These are phyloP conservation scores for Auricularia heimuer DNA, from an alignment of 768 basidiomycete genomes.

Conservation along the genomic window DNA sequence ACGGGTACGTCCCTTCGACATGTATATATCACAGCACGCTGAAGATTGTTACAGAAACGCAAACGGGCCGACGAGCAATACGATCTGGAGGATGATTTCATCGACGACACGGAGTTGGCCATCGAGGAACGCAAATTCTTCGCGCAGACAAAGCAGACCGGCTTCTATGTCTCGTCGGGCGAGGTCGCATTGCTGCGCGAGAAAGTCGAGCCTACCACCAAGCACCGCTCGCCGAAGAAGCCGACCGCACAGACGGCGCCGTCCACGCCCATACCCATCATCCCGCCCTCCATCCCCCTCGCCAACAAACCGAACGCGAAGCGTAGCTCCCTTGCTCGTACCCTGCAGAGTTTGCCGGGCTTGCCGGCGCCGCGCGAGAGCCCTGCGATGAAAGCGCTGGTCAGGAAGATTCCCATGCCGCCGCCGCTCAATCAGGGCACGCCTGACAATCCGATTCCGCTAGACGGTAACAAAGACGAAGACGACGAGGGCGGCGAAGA, in stretches of 20 bases:
- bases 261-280: constrained; percentile 9
- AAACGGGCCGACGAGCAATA: constrained; percentile 62
- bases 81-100: constrained; percentile 87
- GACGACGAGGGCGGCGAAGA: background rate
- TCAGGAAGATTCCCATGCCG: background rate
- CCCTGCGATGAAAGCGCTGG: background rate
- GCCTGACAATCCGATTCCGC: background rate
- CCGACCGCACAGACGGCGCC: constrained; percentile 38
- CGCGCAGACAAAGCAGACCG: constrained; percentile 84
- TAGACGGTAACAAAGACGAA: background rate
- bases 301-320: background rate
- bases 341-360: background rate
- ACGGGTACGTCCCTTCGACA: background rate
- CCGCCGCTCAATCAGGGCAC: background rate
- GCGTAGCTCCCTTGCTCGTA: background rate
- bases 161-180: constrained; percentile 86
- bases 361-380: background rate
- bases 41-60: constrained; percentile 4
- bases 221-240: constrained; percentile 52
- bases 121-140: constrained; percentile 87
- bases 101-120: constrained; percentile 91
- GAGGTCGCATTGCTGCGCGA: constrained; percentile 82
- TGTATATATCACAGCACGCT: too few species aligned
- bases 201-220: constrained; percentile 32
- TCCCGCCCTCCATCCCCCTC: constrained; percentile 14